Evolutionary conservation across 1,284 basidiomycete species (phyloP), one percentile per base, ranked within the genome.

Genomic region (Cryptococcus jaspeensis): DNA sequence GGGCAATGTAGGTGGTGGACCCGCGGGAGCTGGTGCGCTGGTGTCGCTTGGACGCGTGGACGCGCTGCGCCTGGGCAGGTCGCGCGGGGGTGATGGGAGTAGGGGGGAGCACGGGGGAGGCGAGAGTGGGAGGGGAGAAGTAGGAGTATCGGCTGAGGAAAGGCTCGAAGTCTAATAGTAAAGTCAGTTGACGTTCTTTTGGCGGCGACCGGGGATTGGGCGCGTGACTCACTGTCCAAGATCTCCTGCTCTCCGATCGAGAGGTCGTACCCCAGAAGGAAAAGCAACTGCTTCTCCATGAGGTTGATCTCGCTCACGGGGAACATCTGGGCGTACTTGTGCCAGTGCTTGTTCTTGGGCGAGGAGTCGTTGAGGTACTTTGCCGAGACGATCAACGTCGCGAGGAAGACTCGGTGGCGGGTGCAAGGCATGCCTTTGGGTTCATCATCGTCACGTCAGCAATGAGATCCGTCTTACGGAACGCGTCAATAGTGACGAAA

Each of bases 351-450:
- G 81, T 98, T 98, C 83, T 95, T 97, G 15, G 90, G 90, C 42
- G 87, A 88, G 32, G 90, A 92, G 80, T 98, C 94, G 79, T 99
- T 97, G 71, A 98, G 85, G 79, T 98, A 98, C 80, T 99, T 99
- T 66, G 93, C 89, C 32, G 95, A 88, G 49, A 94, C 90, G 77
- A 99, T 98, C 70, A 98, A 86, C 0, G 90, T 88, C 39, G 95
- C 94, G 65, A 99, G 84, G 79, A 99, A 97, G 62, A 98, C 88
- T 49, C 95, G 88, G 76, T 97, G 94, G 51, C 91, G 85, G 5
- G 94, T 94, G 78, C 90, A 95, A 23, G 89, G 85, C 82, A 78
- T 76, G 56, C 74, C 67, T 62, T 25, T 35, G 20, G 9, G 45
- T 12, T n/a, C 16, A 52, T 53, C 23, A 20, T n/a, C 16, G 52